These are phyloP conservation scores for Suillus placidus DNA, from an alignment of 768 basidiomycete species.

Conservation along the genomic window DNA sequence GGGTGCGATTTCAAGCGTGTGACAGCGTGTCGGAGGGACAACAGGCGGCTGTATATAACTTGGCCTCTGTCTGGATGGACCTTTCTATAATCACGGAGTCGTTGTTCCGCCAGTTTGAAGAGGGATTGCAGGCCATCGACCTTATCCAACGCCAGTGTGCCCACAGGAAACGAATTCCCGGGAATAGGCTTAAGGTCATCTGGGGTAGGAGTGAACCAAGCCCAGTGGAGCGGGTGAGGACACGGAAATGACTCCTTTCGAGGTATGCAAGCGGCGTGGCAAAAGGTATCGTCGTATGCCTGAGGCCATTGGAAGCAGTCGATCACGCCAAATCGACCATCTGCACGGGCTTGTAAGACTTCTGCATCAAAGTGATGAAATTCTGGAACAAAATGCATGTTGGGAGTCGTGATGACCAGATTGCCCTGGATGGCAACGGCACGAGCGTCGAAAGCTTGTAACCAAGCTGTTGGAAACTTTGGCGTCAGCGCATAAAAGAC, in stretches of 20 bases:
- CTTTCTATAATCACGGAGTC: not conserved
- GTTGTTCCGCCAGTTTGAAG: not conserved
- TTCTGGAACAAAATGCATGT: not conserved
- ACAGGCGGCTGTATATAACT: not conserved
- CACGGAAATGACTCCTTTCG: constrained; percentile 5
- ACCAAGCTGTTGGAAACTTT: not conserved
- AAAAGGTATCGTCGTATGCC: not conserved
- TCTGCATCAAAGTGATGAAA: not conserved
- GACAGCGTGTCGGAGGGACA: not conserved
- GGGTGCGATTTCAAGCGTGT: constrained; percentile 8
- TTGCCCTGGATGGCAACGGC: not conserved
- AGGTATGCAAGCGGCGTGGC: not conserved
- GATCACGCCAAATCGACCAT: not conserved
- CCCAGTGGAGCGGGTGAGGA: constrained; percentile 8
- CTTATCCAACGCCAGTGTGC: constrained; percentile 7
- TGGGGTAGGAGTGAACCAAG: constrained; percentile 7
- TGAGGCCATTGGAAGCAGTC: constrained; percentile 14
- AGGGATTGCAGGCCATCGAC: constrained; percentile 2
- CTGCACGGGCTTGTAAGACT: not conserved
- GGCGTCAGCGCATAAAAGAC: not conserved
- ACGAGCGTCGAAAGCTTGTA: not conserved
- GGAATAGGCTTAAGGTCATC: not conserved
- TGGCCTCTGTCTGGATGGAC: constrained; percentile 1
- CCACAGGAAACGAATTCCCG: constrained; percentile 1
- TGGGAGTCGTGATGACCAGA: not conserved